Base-by-base conservation (phyloP, 352 stramenopile species). In the Nothophytophthora sp. region DNA sequence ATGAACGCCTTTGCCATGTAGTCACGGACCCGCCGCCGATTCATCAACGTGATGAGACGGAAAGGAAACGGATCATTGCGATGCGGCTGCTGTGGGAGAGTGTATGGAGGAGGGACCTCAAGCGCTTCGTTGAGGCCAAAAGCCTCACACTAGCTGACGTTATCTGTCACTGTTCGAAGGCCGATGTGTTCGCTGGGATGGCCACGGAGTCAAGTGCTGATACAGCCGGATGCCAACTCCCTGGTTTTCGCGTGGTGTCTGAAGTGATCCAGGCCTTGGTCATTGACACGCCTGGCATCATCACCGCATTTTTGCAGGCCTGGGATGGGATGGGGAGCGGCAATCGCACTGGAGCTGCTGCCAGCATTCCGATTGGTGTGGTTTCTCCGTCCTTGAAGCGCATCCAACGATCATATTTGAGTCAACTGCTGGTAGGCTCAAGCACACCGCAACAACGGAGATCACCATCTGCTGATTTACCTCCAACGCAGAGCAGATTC, bases 51-150 rank as follows among this genome's bases (percentile, higher is more conserved):
- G 23, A n/a, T n/a, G 22, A 42, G 6, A 20, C 33, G 20, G 30
- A 9, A 13, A 13, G 18, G 25, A 36, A 35, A n/a, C n/a, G n/a
- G 28, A 19, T 15, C 3, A 24, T 46, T 32, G 28, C 18, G 16
- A 35, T 53, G 35, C 32, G 30, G 22, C 50, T 28, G 9, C 56
- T 79, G 38, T 80, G 72, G 72, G 48, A 19, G 16, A 60, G 45
- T 15, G 41, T 79, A 32, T 79, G 69, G 66, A 23, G 63, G n/a
- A 64, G 62, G 45, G 68, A 77, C 34, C 37, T 55, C 0, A 50
- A 53, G 32, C 44, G 46, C 10, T 37, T 61, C 25, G 28, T 20
- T 6, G 33, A 35, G 32, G 6, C 15, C 5, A 57, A 54, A 2
- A 38, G 44, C 5, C 19, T 75, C 28, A 45, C 40, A 1, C 16